Conservation (phyloP, 2,329 filamentous ascomycete genomes). For the Colletotrichum plurivorum region DNA sequence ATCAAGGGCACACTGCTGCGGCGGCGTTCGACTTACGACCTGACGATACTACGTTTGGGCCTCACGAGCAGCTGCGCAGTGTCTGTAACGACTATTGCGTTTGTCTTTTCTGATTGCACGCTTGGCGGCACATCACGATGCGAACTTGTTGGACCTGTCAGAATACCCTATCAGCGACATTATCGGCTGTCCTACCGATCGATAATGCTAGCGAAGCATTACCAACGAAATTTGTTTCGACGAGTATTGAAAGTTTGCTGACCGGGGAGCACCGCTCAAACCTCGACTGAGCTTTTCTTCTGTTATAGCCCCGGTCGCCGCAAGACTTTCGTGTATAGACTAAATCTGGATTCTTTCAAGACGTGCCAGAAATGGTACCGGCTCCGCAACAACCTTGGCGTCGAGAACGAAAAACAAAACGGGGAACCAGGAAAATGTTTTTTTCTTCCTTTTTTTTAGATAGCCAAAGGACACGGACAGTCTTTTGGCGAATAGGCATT, state of each 20-base stretch:
- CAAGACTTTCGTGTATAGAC: constrained; percentile 40
- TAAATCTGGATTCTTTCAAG: constrained; percentile 33
- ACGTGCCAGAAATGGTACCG: constrained; percentile 16
- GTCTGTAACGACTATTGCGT: constrained; percentile 26
- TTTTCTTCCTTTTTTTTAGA: constrained; percentile 12
- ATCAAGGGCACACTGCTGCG: constrained; percentile 14
- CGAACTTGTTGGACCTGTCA: constrained; percentile 14
- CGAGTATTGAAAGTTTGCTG: constrained; percentile 24
- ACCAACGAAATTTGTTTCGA: constrained; percentile 27
- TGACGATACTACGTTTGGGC: constrained; percentile 40
- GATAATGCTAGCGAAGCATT: constrained; percentile 27
- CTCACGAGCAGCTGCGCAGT: constrained; percentile 22
- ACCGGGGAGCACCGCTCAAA: constrained; percentile 17
- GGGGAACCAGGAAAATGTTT: constrained; percentile 1
- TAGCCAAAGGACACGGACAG: neutral
- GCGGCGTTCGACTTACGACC: constrained; percentile 35
- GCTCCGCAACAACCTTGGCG: constrained; percentile 17
- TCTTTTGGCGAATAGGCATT: constrained; percentile 17
- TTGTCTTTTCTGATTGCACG: constrained; percentile 28
- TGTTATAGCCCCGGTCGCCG: constrained; percentile 18
- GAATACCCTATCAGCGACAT: constrained; percentile 12
- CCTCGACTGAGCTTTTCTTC: constrained; percentile 15
- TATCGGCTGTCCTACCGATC: constrained; percentile 21
- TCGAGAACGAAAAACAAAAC: constrained; percentile 27
- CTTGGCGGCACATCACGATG: constrained; percentile 12